Evolutionary conservation across 225 moss, liverwort and hornwort species (phyloP).

Genomic region (Climacium dendroides): DNA sequence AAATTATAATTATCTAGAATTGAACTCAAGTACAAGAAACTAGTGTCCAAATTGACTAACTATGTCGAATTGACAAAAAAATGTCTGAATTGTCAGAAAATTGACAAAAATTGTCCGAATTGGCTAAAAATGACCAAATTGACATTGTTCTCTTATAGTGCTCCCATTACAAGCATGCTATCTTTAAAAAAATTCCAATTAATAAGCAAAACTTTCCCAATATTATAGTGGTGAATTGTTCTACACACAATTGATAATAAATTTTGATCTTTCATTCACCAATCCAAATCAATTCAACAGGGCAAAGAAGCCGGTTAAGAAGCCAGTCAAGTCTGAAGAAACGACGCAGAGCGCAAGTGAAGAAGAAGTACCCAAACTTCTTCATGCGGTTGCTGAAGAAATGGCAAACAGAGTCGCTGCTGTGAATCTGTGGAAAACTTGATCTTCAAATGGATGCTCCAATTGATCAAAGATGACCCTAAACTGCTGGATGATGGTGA

Average conservation of each 20-base stretch:
- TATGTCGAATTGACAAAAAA: too few species aligned
- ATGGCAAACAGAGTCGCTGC: conserved; percentile 2
- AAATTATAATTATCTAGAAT: not conserved
- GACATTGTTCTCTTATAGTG: too few species aligned
- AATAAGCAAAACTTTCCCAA: not conserved
- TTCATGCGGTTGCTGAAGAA: not conserved
- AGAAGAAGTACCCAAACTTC: not conserved
- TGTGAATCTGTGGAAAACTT: not conserved
- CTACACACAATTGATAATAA: not conserved
- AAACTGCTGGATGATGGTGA: too few species aligned
- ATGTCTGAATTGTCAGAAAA: too few species aligned
- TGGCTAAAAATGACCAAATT: too few species aligned
- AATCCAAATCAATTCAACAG: not conserved
- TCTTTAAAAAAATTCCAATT: not conserved
- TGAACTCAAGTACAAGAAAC: too few species aligned
- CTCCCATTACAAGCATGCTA: not conserved
- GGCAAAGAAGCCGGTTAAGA: not conserved
- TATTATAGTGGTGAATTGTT: not conserved
- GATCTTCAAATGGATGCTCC: not conserved
- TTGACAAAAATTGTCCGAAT: too few species aligned
- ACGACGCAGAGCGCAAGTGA: not conserved
- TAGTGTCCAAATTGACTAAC: too few species aligned
- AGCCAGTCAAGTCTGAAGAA: not conserved
- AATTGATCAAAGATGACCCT: too few species aligned
- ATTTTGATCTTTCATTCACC: not conserved